Conservation (phyloP, 495 filamentous ascomycete species). For the Penicillium waksmanii region DNA sequence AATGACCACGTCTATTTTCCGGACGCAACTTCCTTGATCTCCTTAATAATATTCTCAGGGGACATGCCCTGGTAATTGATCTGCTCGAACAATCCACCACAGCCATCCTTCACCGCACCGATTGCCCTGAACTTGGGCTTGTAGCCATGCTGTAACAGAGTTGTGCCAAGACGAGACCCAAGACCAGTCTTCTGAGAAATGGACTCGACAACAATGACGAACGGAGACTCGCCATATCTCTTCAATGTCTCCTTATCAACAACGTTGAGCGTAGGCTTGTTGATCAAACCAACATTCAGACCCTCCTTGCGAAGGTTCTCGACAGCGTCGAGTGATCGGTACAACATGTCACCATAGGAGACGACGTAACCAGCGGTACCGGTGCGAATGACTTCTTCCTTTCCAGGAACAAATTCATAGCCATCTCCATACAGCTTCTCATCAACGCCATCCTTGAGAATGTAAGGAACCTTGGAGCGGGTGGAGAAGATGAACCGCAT, state of each 20-base stretch:
- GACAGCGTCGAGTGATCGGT: conserved; percentile 45
- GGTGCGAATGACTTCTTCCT: conserved; percentile 43
- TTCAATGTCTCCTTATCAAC: conserved; percentile 45
- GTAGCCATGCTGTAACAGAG: conserved; percentile 39
- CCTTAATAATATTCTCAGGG: conserved; percentile 35
- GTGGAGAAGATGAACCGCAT: conserved; percentile 48
- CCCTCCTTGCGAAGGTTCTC: conserved; percentile 39
- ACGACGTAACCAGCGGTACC: conserved; percentile 43
- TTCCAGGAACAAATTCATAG: conserved; percentile 45
- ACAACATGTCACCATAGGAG: conserved; percentile 47
- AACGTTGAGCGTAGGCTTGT: conserved; percentile 46
- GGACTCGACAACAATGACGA: conserved; percentile 43
- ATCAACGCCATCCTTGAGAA: conserved; percentile 42
- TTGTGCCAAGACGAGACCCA: conserved; percentile 41
- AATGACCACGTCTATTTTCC: conserved; percentile 20
- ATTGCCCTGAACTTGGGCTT: conserved; percentile 41
- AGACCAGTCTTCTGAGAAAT: conserved; percentile 47
- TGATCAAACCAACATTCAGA: conserved; percentile 41
- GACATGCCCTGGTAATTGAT: conserved; percentile 43
- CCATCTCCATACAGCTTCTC: conserved; percentile 39
- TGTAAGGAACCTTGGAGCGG: conserved; percentile 45
- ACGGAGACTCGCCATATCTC: conserved; percentile 38
- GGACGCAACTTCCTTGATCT: conserved; percentile 33
- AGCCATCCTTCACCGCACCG: conserved; percentile 42
- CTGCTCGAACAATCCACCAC: conserved; percentile 43